Evolutionary conservation across 2,329 filamentous ascomycete genomes (phyloP).

Genomic region (Exophiala sp.): DNA sequence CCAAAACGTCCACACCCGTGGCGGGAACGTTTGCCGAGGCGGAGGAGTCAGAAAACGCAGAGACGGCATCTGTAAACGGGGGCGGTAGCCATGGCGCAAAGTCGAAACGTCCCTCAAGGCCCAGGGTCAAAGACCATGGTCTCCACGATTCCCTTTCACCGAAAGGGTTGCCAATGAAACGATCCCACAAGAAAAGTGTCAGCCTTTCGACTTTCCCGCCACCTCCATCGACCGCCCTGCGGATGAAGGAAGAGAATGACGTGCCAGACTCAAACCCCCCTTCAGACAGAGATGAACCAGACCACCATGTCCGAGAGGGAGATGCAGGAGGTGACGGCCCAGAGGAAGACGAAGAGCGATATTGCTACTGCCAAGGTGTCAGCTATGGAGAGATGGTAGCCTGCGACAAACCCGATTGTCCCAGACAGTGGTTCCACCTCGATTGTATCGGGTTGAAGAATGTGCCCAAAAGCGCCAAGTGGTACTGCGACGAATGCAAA

Average conservation of each 20-base stretch:
- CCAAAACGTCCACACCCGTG: slow-evolving; percentile 40
- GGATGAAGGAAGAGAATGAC: slow-evolving; percentile 14
- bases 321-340: slow-evolving; percentile 36
- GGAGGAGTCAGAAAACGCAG: slow-evolving; percentile 21
- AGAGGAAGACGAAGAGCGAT: slow-evolving; percentile 64
- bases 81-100: slow-evolving; percentile 16
- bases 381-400: slow-evolving; percentile 83
- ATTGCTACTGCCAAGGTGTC: slow-evolving; percentile 73
- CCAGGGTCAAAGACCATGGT: slow-evolving; percentile 28
- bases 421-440: slow-evolving; percentile 76
- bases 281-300: slow-evolving; percentile 31
- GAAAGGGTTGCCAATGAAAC: slow-evolving; percentile 31
- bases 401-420: slow-evolving; percentile 67
- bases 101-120: slow-evolving; percentile 22
- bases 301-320: slow-evolving; percentile 15
- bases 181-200: slow-evolving; percentile 36
- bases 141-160: slow-evolving; percentile 28
- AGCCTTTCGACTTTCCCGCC: slow-evolving; percentile 26
- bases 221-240: background rate
- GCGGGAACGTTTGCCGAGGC: slow-evolving; percentile 36
- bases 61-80: slow-evolving; percentile 15
- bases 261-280: slow-evolving; percentile 11
- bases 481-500: slow-evolving; percentile 76
- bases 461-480: slow-evolving; percentile 73
- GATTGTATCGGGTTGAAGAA: slow-evolving; percentile 74